Evolutionary conservation across 2,329 filamentous ascomycete species (phyloP).

Genomic region (Calonectria pseudoturangicola): DNA sequence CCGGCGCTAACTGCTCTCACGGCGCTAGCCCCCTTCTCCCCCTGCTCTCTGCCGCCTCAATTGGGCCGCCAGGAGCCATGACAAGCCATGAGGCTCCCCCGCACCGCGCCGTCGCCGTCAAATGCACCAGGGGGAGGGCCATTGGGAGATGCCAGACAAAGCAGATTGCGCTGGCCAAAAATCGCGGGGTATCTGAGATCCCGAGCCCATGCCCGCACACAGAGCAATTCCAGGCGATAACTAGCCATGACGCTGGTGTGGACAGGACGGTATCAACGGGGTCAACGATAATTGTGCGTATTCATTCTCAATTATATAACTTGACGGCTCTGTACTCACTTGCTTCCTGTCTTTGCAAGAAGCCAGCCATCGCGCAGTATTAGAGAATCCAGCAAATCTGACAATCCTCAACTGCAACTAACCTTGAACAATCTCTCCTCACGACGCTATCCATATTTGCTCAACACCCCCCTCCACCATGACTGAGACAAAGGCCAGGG

Average conservation of each 20-base stretch:
- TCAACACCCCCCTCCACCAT: conserved; percentile 1
- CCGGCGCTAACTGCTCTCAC: neutral
- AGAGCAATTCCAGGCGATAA: neutral
- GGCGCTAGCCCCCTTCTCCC: neutral
- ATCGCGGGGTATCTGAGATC: neutral
- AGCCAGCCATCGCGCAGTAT: neutral
- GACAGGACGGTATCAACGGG: neutral
- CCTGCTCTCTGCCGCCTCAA: neutral
- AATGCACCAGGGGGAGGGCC: conserved; percentile 1
- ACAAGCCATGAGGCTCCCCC: conserved; percentile 8
- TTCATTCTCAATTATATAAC: neutral
- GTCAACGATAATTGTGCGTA: too few relatives aligned
- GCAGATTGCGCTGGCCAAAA: neutral
- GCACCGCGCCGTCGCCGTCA: neutral
- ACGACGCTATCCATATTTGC: too few relatives aligned
- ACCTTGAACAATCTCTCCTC: too few relatives aligned
- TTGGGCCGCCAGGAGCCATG: conserved; percentile 14
- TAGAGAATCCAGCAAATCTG: neutral
- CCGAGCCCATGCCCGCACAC: neutral
- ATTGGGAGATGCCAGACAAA: neutral
- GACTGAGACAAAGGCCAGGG: conserved; percentile 57
- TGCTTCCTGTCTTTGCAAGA: neutral
- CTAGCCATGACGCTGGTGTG: neutral
- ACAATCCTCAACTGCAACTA: neutral
- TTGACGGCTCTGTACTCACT: neutral